Evolutionary conservation across 306 rosid species (phyloP), one percentile per base, ranked within the genome.

Genomic region (Inga oerstediana): DNA sequence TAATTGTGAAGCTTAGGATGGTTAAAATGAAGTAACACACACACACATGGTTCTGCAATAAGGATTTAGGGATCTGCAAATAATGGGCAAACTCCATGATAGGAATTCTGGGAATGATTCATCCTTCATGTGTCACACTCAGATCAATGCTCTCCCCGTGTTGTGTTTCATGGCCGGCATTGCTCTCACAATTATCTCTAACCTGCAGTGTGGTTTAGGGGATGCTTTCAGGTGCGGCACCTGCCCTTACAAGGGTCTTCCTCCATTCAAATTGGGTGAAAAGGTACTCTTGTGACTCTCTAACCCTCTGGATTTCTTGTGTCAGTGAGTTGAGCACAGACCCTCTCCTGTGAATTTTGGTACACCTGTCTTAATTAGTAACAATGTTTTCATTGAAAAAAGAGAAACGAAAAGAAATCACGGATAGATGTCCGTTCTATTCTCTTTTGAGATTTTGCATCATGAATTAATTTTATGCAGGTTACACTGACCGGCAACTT

Each of bases 211-310:
- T 90, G 98, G 98, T 11, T 88, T 96, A 12, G 98, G 99, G 45
- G 99, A 96, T 85, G 99, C 99, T 77, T 96, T 96, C 78, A 94
- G 99, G 81, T 96, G 99, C 83, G 19, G 91, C 76, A 90, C 98
- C 7, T 96, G 99, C 84, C 99, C 99, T 35, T 96, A 94, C 91
- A 96, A 92, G 87, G 99, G 99, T 64, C 94, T 96, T 79, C 97
- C 98, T 78, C 76, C 95, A 34, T 96, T 96, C 89, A 94, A 94
- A 87, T 44, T 93, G 54, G 99, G 99, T 22, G 97, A 96, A 84
- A 96, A 96, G 99, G 99, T 96, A 89, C 51, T 45, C 46, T 32
- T 32, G 0, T 12, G 12, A 24, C 37, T 27, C 37, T 27, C 70
- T 65, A 13, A 1, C 43, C 39, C 43, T 39, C 37, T 22, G 67